phyloP scores from a whole-genome alignment of 1,284 basidiomycete genomes.

The Ustilago xerochloae region DNA sequence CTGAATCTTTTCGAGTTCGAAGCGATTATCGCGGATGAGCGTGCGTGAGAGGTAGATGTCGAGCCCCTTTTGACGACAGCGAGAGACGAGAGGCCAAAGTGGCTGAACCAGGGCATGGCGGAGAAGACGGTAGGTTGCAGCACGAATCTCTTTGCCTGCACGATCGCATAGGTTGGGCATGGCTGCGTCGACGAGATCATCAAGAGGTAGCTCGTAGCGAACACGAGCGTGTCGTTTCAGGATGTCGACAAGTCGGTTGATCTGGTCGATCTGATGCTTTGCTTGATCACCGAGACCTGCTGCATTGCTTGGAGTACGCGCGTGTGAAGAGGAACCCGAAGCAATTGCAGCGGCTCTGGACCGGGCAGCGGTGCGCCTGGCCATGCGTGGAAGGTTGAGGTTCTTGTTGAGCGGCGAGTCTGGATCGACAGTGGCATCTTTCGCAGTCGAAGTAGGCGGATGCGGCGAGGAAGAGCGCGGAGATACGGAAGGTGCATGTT shows the following conservation, averaged over 20 bases:
- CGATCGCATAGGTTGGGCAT: constrained; percentile 81
- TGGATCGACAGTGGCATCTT: constrained; percentile 6
- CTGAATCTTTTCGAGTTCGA: constrained; percentile 89
- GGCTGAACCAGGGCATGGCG: constrained; percentile 81
- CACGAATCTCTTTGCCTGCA: constrained; percentile 79
- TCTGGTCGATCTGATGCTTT: constrained; percentile 44
- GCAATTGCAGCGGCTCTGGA: constrained; percentile 47
- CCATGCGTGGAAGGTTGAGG: constrained; percentile 32
- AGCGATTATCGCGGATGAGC: constrained; percentile 83
- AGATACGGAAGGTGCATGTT: constrained; percentile 7
- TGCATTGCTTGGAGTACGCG: constrained; percentile 53
- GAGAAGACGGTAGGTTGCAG: constrained; percentile 86
- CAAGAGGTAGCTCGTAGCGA: constrained; percentile 78
- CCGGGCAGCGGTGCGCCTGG: constrained; percentile 35
- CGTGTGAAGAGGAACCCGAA: constrained; percentile 33
- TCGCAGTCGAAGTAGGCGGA: not conserved
- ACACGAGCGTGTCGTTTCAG: constrained; percentile 82
- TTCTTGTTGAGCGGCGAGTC: constrained; percentile 30
- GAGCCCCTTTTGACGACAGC: constrained; percentile 75
- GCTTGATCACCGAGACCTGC: constrained; percentile 50
- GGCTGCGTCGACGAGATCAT: constrained; percentile 78
- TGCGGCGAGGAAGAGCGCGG: constrained; percentile 10
- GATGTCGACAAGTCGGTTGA: constrained; percentile 77
- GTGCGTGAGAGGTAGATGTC: constrained; percentile 90
- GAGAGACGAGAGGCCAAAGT: constrained; percentile 67